These are phyloP conservation scores for Neurospora africana DNA, from an alignment of 495 filamentous ascomycete species.

Conservation along the genomic window DNA sequence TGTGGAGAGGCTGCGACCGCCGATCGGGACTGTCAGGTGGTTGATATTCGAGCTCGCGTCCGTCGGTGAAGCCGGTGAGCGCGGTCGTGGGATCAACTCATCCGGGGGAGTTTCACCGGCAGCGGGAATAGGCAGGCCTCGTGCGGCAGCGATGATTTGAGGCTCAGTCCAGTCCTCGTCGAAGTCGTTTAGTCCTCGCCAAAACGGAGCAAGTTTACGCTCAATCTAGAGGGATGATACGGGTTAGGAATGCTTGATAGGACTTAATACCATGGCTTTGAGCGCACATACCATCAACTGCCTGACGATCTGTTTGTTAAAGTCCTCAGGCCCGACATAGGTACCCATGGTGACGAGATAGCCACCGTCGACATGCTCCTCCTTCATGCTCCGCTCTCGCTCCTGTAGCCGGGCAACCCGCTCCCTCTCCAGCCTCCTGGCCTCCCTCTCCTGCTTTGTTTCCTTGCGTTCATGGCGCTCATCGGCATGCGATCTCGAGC, in stretches of 20 bases:
- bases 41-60: slow-evolving; percentile 39
- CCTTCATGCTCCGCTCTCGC: slow-evolving; percentile 81
- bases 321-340: slow-evolving; percentile 88
- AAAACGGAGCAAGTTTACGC: slow-evolving; percentile 85
- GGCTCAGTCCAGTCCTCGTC: slow-evolving; percentile 83
- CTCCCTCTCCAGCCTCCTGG: slow-evolving; percentile 75
- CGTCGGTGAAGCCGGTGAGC: slow-evolving; percentile 26
- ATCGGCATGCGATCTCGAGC: slow-evolving; percentile 17
- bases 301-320: slow-evolving; percentile 78
- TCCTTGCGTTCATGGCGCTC: slow-evolving; percentile 52
- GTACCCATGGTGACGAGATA: slow-evolving; percentile 90
- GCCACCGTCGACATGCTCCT: slow-evolving; percentile 90
- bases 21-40: slow-evolving; percentile 65
- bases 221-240: slow-evolving; percentile 55
- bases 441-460: slow-evolving; percentile 86
- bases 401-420: slow-evolving; percentile 62
- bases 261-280: neutral
- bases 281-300: slow-evolving; percentile 70
- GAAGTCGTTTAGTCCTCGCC: slow-evolving; percentile 85
- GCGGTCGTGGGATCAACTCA: slow-evolving; percentile 41
- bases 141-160: slow-evolving; percentile 84
- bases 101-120: slow-evolving; percentile 72
- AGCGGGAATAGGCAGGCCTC: slow-evolving; percentile 72
- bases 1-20: slow-evolving; percentile 60
- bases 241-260: slow-evolving; percentile 3